Evolutionary conservation across 2,329 filamentous ascomycete species (phyloP).

Genomic region (Sordariomycetes sp.): DNA sequence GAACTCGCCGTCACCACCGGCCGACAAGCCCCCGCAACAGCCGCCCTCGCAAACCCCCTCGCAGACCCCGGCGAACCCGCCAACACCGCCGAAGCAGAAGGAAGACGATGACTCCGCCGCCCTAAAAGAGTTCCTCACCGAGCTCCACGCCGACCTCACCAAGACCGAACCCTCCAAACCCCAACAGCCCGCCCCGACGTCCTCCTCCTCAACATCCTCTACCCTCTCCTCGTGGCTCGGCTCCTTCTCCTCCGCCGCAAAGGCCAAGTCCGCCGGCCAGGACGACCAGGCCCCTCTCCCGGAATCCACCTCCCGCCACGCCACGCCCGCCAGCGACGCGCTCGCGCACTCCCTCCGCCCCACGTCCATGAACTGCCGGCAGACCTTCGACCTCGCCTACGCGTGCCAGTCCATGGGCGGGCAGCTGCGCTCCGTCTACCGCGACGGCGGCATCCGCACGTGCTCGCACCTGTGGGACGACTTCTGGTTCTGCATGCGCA

Average conservation of each 20-base stretch:
- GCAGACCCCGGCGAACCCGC: not conserved
- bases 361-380: constrained; percentile 75
- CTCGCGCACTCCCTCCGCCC: constrained; percentile 64
- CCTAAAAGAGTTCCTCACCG: constrained; percentile 39
- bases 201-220: constrained; percentile 20
- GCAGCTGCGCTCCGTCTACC: constrained; percentile 87
- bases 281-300: constrained; percentile 8
- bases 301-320: constrained; percentile 6
- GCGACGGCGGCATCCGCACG: constrained; percentile 63
- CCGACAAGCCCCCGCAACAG: constrained; percentile 9
- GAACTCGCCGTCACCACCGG: constrained; percentile 18
- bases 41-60: constrained; percentile 9
- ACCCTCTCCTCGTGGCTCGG: constrained; percentile 21
- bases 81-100: constrained; percentile 3
- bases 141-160: constrained; percentile 13
- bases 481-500: constrained; percentile 97
- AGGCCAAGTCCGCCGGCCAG: constrained; percentile 7
- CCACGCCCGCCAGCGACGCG: constrained; percentile 22
- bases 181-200: constrained; percentile 7
- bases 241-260: constrained; percentile 11
- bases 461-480: constrained; percentile 85
- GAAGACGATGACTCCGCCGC: constrained; percentile 23
- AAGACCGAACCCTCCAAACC: constrained; percentile 10
- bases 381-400: constrained; percentile 86
- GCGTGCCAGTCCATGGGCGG: constrained; percentile 87